Evolutionary conservation across 108 stramenopile genomes (phyloP).

Genomic region (Cyclotella kingstonii): DNA sequence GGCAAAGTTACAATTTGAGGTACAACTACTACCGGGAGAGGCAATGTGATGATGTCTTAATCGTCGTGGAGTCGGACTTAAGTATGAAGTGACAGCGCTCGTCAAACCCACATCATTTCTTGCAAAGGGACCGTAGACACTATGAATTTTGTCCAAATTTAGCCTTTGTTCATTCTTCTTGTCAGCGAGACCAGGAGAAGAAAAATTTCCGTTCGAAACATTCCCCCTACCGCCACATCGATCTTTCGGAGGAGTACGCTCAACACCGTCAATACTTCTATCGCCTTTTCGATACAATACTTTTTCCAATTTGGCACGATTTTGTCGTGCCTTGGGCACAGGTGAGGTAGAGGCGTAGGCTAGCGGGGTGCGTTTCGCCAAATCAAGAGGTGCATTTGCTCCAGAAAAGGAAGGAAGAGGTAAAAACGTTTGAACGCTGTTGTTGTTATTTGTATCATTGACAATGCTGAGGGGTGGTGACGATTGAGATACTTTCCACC

Average conservation of each 20-base stretch:
- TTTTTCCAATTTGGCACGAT: constrained; percentile 43
- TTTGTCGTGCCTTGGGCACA: constrained; percentile 46
- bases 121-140: neutral
- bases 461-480: neutral
- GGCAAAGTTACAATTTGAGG: neutral
- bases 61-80: constrained; percentile 40
- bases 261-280: constrained; percentile 54
- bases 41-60: too few species aligned
- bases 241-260: constrained; percentile 41
- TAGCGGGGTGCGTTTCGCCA: constrained; percentile 65
- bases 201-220: too few species aligned
- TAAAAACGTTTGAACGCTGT: neutral
- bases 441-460: too few species aligned
- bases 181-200: neutral
- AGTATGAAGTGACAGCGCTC: constrained; percentile 4
- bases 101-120: neutral
- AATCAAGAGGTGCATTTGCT: constrained; percentile 50
- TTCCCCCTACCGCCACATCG: constrained; percentile 29
- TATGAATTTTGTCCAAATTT: neutral
- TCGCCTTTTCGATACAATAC: constrained; percentile 60
- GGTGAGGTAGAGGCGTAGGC: constrained; percentile 61
- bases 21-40: constrained; percentile 10
- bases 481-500: neutral
- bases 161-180: neutral
- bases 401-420: constrained; percentile 30